Evolutionary conservation across 2,329 filamentous ascomycete genomes (phyloP), one percentile per base, ranked within the genome.

Genomic region (Aureobasidium sp.): DNA sequence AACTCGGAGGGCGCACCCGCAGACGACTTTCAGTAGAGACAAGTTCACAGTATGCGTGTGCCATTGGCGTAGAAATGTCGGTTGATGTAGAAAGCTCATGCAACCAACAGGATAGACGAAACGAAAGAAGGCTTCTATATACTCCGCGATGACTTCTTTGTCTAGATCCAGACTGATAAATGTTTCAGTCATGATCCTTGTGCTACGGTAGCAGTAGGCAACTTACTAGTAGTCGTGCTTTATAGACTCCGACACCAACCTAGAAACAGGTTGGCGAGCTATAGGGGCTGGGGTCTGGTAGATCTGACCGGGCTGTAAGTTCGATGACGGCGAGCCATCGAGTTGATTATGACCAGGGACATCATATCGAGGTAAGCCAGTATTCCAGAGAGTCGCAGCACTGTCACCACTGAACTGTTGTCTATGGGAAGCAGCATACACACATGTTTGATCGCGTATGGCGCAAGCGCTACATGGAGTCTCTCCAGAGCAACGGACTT

Each of bases 1-100:
- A 3, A 59, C 56, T 8, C 56, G 44, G 26, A 59, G 44, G 37
- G 56, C 56, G 32, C 34, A 50, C 2, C 32, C 56, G 17, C 56
- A 59, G 20, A 59, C 56, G 9, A 41, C 44, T 23, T 32, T 59
- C 7, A 59, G 44, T 36, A 59, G 26, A 32, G 56, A 39, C 3
- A 59, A 2, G 10, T 41, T 41, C 12, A 59, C 32, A 4, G 44
- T 50, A 27, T 59, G 23, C 20, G 56, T 59, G 17, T 59, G 56
- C 56, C 56, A 59, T 41, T 59, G 44, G 6, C 56, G 44, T 26
- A 59, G 17, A 32, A 59, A 59, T 1, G 56, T 59, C 20, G 44
- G 32, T 59, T 59, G 56, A 41, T 59, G 56, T 9, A 59, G 7
- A 15, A 59, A 59, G 34, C 34, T 50, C 56, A 59, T 59, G 56